Conservation (phyloP, 1,139 yeast genomes). For the Saccharomyces hybrid region DNA sequence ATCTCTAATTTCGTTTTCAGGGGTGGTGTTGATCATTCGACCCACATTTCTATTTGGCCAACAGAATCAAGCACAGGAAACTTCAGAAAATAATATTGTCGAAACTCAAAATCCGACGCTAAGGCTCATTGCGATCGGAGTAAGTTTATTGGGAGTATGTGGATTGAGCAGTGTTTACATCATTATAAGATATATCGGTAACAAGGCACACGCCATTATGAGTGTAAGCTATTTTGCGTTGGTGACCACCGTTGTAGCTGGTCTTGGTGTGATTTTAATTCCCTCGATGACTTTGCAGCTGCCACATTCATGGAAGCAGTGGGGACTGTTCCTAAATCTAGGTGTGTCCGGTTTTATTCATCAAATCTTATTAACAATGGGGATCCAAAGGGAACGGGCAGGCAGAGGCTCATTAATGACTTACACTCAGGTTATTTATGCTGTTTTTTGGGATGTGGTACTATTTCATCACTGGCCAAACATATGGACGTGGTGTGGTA, state of each 20-base stretch:
- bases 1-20: conserved; percentile 59
- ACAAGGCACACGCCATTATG: conserved; percentile 67
- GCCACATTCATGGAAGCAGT: conserved; percentile 55
- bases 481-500: conserved; percentile 60
- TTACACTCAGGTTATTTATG: conserved; percentile 71
- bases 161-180: conserved; percentile 71
- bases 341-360: conserved; percentile 76
- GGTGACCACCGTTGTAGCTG: conserved; percentile 49
- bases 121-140: conserved; percentile 48
- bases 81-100: conserved; percentile 27
- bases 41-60: conserved; percentile 65
- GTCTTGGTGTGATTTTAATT: conserved; percentile 44
- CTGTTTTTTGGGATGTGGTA: conserved; percentile 66
- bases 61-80: background rate
- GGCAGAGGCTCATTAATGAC: conserved; percentile 68
- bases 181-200: conserved; percentile 66
- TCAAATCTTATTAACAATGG: conserved; percentile 75
- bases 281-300: conserved; percentile 56
- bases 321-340: conserved; percentile 53
- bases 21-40: conserved; percentile 75
- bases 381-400: conserved; percentile 75
- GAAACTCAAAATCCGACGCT: conserved; percentile 17
- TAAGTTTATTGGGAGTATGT: conserved; percentile 61
- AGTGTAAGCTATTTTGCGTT: conserved; percentile 73
- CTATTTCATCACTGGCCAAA: conserved; percentile 73